These are phyloP conservation scores for Brasenia schreberi DNA, from an alignment of 164 flowering plant genomes.

Conservation along the genomic window DNA sequence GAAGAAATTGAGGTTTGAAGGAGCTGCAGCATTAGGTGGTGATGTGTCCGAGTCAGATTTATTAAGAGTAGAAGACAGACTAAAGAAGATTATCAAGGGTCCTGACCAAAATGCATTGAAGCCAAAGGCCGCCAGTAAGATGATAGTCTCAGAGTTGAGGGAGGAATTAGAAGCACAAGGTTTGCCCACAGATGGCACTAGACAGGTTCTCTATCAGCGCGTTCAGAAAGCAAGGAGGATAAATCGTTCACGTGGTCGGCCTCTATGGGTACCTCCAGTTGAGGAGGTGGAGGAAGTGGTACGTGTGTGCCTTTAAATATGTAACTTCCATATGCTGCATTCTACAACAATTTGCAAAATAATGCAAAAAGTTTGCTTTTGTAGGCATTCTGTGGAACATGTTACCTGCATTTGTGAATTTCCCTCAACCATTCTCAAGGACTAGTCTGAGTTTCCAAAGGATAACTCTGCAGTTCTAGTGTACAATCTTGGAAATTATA, in stretches of 20 bases:
- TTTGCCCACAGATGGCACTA: constrained; percentile 87
- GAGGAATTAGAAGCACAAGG: constrained; percentile 95
- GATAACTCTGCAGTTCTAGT: neutral
- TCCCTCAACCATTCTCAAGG: neutral
- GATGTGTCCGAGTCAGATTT: constrained; percentile 72
- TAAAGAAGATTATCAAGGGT: constrained; percentile 72
- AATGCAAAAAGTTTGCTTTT: neutral
- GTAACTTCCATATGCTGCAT: neutral
- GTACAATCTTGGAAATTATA: too few relatives aligned
- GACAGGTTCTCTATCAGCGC: constrained; percentile 94
- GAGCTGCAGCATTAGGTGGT: constrained; percentile 58
- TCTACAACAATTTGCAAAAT: neutral
- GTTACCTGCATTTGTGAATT: neutral
- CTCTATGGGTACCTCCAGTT: constrained; percentile 97
- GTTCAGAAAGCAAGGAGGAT: constrained; percentile 98
- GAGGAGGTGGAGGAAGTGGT: constrained; percentile 97
- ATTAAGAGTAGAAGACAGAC: constrained; percentile 61
- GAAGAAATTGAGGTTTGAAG: constrained; percentile 52
- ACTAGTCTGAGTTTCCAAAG: neutral
- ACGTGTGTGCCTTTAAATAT: neutral
- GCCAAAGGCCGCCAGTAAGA: constrained; percentile 99
- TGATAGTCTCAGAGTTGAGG: constrained; percentile 80
- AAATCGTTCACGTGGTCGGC: constrained; percentile 93
- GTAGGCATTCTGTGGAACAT: neutral
- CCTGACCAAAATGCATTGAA: constrained; percentile 67